A percentile compares a stretch with the other conserved stretches of the same genome.
Conservation (phyloP, 73 alveolate genomes). For the Symbiodinium natans region DNA sequence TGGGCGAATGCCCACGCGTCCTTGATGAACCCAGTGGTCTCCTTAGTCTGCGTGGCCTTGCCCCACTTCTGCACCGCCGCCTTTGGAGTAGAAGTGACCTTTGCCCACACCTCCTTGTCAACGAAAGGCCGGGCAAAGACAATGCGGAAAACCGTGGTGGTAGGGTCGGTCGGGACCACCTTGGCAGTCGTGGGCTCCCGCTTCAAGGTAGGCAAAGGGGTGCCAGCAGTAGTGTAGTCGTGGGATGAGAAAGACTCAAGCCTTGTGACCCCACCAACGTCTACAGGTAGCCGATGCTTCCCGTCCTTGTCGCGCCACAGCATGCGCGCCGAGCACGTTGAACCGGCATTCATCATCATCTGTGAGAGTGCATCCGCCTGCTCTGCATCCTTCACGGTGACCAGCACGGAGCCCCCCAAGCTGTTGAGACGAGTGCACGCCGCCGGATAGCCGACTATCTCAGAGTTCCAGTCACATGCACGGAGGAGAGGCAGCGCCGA, state of each 20-base stretch:
- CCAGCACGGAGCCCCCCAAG: background rate
- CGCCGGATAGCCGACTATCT: background rate
- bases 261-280: background rate
- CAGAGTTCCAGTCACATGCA: background rate
- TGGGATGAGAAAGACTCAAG: background rate
- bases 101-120: background rate
- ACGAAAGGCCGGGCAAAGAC: background rate
- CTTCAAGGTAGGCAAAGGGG: background rate
- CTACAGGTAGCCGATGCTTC: background rate
- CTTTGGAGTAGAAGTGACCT: background rate
- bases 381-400: background rate
- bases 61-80: background rate
- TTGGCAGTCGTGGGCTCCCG: background rate
- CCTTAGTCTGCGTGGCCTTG: background rate
- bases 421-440: background rate
- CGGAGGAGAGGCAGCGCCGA: too few species aligned
- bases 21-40: background rate
- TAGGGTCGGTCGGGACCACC: background rate
- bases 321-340: background rate
- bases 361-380: background rate
- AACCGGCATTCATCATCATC: background rate
- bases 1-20: background rate
- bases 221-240: background rate
- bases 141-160: background rate
- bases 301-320: background rate